Evolutionary conservation across 768 basidiomycete species (phyloP), one percentile per base, ranked within the genome.

Genomic region (Erythrobasidium yunnanense): DNA sequence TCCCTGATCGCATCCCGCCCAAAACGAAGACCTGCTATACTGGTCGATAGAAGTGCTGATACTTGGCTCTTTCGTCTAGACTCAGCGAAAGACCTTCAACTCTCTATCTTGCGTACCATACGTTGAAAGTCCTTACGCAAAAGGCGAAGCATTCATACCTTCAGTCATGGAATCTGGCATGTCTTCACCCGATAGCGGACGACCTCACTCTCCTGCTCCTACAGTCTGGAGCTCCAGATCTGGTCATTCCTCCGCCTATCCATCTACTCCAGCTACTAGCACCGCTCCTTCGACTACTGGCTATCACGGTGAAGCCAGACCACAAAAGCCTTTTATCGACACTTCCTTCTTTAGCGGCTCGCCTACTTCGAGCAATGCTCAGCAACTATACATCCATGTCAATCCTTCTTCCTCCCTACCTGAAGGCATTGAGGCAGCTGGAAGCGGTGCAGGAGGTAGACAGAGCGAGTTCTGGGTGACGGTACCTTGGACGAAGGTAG

Each of bases 371-470:
- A 58, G 56, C 45, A 58, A 58, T 42, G 32, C 18, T 42, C 35
- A 58, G 25, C 34, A 33, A 29, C 38, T 58, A 27, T 58, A 58
- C 38, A 58, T 58, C 7, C 56, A 58, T 22, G 56, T 58, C 45
- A 42, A 42, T n/a, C 38, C 38, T n/a, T 11, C 38, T 42, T n/a
- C 38, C 38, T 11, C 38, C 38, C n/a, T n/a, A 42, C n/a, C 38
- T 42, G 11, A 11, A 42, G n/a, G n/a, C 38, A 11, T n/a, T 11
- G n/a, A 11, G 11, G 38, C 11, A 11, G n/a, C 38, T n/a, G 38
- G 38, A 42, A n/a, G 11, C 38, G 38, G 11, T 42, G 38, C 38
- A n/a, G 38, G 38, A 11, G n/a, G n/a, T 42, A n/a, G 38, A 42
- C 11, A 42, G 17, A 49, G 33, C n/a, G 60, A n/a, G 2, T 51